These are phyloP conservation scores for Curvularia eragrostidis DNA, from an alignment of 2,329 filamentous ascomycete species.

Conservation along the genomic window DNA sequence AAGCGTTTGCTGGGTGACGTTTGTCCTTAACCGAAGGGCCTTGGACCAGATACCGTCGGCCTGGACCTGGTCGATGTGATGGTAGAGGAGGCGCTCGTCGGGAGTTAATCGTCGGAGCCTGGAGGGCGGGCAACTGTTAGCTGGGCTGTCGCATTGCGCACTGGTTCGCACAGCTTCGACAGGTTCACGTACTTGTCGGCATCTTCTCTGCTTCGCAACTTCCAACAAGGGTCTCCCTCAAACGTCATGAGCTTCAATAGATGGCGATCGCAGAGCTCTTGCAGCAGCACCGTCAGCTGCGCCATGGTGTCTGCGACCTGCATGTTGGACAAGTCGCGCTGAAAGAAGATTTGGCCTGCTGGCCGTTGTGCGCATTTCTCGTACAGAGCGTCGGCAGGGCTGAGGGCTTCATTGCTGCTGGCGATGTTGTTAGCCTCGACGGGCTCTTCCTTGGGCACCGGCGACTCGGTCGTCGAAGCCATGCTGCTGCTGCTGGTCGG, in stretches of 20 bases:
- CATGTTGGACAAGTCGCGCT: slow-evolving; percentile 49
- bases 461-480: slow-evolving; percentile 30
- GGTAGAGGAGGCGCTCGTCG: slow-evolving; percentile 86
- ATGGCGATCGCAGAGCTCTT: slow-evolving; percentile 44
- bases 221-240: slow-evolving; percentile 49
- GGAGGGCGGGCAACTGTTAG: slow-evolving; percentile 11
- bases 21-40: slow-evolving; percentile 78
- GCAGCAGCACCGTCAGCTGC: slow-evolving; percentile 42
- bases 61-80: slow-evolving; percentile 84
- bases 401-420: slow-evolving; percentile 19
- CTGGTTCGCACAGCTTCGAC: neutral
- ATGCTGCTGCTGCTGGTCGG: slow-evolving; percentile 25
- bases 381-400: slow-evolving; percentile 46
- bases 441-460: slow-evolving; percentile 30
- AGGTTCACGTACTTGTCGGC: slow-evolving; percentile 45
- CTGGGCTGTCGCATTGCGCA: neutral
- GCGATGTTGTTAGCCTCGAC: slow-evolving; percentile 15
- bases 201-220: slow-evolving; percentile 43
- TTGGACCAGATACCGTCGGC: slow-evolving; percentile 90
- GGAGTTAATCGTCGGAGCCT: slow-evolving; percentile 58
- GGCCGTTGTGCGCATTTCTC: slow-evolving; percentile 46
- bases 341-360: slow-evolving; percentile 49
- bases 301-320: slow-evolving; percentile 45
- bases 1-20: slow-evolving; percentile 83
- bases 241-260: slow-evolving; percentile 49